phyloP scores from a whole-genome alignment of 306 rosid genomes.

The cucumber (Cucumis sativus) region Cucumber_9930_V3 NC_026659.2:27419501-27420000 shows the following conservation, averaged over 20 bases:
- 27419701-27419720: constrained; percentile 98
- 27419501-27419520: not conserved
- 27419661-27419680: constrained; percentile 31
- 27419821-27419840: not conserved
- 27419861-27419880: constrained; percentile 99
- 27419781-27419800: not conserved
- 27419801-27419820: not conserved
- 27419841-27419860: constrained; percentile 68
- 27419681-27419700: constrained; percentile 96
- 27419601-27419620: not conserved
- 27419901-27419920: constrained; percentile 91
- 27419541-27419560: not conserved
- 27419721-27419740: constrained; percentile 95
- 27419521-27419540: not conserved
- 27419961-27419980: constrained; percentile 85
- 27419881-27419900: constrained; percentile 90
- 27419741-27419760: constrained; percentile 19
- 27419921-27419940: constrained; percentile 96
- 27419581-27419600: not conserved
- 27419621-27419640: not conserved
- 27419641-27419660: not conserved
- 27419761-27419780: not conserved
- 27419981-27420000: constrained; percentile 83
- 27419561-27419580: not conserved
- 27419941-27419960: constrained; percentile 83